Conservation (phyloP, 805 yeast genomes). For the Blastobotrys parvus region DNA sequence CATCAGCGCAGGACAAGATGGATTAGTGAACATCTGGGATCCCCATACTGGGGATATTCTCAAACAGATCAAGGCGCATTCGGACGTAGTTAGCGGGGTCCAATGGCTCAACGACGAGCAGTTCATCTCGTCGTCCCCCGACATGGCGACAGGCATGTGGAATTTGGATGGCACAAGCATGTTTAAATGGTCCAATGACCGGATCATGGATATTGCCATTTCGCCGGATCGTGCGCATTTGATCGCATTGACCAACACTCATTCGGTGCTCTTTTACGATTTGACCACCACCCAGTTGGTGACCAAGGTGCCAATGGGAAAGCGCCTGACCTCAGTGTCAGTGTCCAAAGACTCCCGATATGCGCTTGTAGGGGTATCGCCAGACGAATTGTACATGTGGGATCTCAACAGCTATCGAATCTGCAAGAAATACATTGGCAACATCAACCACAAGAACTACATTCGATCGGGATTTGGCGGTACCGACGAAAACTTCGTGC, state of each 20-base stretch:
- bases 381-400: neutral
- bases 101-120: neutral
- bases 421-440: neutral
- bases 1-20: constrained; percentile 67
- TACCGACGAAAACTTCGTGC: neutral
- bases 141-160: constrained; percentile 49
- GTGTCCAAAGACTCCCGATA: constrained; percentile 49
- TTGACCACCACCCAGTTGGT: constrained; percentile 33
- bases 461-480: neutral
- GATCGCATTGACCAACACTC: constrained; percentile 57
- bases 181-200: constrained; percentile 28
- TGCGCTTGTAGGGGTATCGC: constrained; percentile 19
- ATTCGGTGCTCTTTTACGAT: constrained; percentile 53
- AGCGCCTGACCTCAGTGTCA: constrained; percentile 56
- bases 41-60: constrained; percentile 33
- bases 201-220: constrained; percentile 63
- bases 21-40: constrained; percentile 63
- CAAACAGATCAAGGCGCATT: constrained; percentile 17
- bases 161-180: constrained; percentile 24
- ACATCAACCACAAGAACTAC: neutral
- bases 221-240: constrained; percentile 55
- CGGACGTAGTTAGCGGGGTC: constrained; percentile 31
- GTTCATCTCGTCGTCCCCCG: constrained; percentile 58
- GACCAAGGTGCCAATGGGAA: constrained; percentile 44
- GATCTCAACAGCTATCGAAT: neutral